Base-by-base conservation (phyloP, 305 asterid species). In the Salvia sclarea region DNA sequence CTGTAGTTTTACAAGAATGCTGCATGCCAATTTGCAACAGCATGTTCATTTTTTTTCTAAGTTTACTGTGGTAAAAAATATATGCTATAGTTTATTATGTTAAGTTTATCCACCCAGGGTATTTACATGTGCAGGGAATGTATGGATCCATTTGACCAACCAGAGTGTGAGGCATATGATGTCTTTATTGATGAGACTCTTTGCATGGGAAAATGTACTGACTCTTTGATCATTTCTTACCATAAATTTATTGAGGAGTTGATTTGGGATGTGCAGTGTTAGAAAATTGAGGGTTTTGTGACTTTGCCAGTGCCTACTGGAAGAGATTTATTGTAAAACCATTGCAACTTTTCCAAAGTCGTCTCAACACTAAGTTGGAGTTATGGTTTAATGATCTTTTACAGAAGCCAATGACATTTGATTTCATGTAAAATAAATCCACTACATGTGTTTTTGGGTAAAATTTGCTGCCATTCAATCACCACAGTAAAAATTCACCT, bases 81-180 rank as follows among this genome's bases (percentile, higher is more conserved):
- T 0, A 10, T 43, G 25, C 21, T 8, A 14, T 52, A 20, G 16
- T 45, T 45, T 8, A 33, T 65, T 17, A 72, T 47, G 14, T 8
- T 54, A 4, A 2, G 20, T 63, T 54, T 8, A 61, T 31, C 18
- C 48, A 58, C 60, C 44, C 28, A 45, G 44, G 35, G 21, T 60
- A 78, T 75, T 35, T 30, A n/a, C 14, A 45, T 66, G 48, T 81
- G 76, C 70, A 90, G 97, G 63, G 98, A 93, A 78, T 93, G 91
- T 64, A 67, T 84, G 84, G 96, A 90, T 78, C 98, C 98, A 38
- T 93, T 93, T 61, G 94, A 88, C 55, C 83, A 83, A 62, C 98
- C 97, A 43, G 98, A 93, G 83, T 85, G 94, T 68, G 97, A 93
- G 78, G 96, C 97, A 48, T 72, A 77, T 61, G 96, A 90, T 76